Conservation (phyloP, 2,329 filamentous ascomycete species). For the Fusarium chlamydosporum region DNA sequence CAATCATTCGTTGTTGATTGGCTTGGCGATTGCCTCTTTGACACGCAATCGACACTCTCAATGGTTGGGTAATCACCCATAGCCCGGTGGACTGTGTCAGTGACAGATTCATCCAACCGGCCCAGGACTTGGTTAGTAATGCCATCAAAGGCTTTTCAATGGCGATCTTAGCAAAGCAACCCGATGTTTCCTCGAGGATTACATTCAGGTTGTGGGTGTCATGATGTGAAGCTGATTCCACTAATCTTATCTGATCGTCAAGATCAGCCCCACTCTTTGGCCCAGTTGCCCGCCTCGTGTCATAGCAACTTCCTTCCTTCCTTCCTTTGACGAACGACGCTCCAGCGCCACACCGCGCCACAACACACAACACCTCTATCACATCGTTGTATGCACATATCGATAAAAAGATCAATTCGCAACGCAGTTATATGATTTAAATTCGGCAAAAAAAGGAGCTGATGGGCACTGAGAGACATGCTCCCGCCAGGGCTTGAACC, state of each 20-base stretch:
- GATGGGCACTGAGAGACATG: slow-evolving; percentile 43
- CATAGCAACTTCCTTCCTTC: not conserved
- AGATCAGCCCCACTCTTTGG: slow-evolving; percentile 13
- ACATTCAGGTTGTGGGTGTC: slow-evolving; percentile 16
- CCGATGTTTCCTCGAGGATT: not conserved
- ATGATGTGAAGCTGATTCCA: slow-evolving; percentile 10
- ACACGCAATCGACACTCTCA: too few relatives aligned
- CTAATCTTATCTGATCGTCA: slow-evolving; percentile 41
- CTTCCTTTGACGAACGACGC: not conserved
- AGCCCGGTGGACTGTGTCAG: too few relatives aligned
- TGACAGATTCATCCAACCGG: too few relatives aligned
- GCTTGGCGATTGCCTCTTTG: too few relatives aligned
- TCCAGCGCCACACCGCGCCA: not conserved
- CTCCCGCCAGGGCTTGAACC: slow-evolving; percentile 52
- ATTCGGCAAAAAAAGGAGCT: slow-evolving; percentile 5
- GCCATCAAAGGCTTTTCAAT: too few relatives aligned
- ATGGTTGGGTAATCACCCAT: too few relatives aligned
- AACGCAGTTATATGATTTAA: not conserved
- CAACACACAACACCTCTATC: too few relatives aligned
- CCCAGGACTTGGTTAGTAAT: too few relatives aligned
- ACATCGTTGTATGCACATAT: not conserved
- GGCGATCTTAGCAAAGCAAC: too few relatives aligned
- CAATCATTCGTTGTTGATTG: too few relatives aligned
- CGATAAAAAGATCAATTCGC: not conserved
- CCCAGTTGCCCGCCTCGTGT: not conserved